Conservation (phyloP, 371 early-diverging fungal genomes). For the Mortierella sp. region DNA sequence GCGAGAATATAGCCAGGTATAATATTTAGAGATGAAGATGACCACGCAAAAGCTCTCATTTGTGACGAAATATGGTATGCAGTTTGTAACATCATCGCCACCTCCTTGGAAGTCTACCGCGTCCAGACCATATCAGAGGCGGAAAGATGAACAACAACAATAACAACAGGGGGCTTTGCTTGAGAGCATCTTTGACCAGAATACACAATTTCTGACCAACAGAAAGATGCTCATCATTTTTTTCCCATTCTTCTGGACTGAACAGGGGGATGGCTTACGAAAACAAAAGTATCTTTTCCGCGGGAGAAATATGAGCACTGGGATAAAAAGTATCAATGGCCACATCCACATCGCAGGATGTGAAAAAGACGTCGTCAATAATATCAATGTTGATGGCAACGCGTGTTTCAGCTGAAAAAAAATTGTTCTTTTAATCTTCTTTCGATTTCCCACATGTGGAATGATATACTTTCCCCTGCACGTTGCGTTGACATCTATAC, state of each 20-base stretch:
- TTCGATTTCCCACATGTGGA: too few species aligned
- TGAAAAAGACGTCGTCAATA: not conserved
- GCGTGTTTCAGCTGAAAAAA: not conserved
- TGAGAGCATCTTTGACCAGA: constrained; percentile 1
- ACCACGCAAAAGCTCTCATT: too few species aligned
- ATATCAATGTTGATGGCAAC: not conserved
- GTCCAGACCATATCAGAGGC: not conserved
- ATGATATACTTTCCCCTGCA: too few species aligned
- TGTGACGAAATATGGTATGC: not conserved
- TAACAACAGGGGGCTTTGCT: not conserved
- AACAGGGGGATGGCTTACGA: constrained; percentile 30
- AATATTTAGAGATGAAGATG: constrained; percentile 1
- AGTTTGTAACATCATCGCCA: not conserved
- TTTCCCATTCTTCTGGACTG: not conserved
- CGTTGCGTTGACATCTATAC: too few species aligned
- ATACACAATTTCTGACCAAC: not conserved
- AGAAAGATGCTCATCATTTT: not conserved
- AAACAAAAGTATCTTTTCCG: constrained; percentile 9
- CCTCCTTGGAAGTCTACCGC: not conserved
- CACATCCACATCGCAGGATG: not conserved
- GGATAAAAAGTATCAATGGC: not conserved
- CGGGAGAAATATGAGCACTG: constrained; percentile 6
- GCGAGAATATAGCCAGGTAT: not conserved
- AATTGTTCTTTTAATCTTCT: too few species aligned
- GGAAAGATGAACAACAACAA: not conserved